phyloP scores from a whole-genome alignment of 106 monocot genomes.

The Amphibolis antarctica region DNA sequence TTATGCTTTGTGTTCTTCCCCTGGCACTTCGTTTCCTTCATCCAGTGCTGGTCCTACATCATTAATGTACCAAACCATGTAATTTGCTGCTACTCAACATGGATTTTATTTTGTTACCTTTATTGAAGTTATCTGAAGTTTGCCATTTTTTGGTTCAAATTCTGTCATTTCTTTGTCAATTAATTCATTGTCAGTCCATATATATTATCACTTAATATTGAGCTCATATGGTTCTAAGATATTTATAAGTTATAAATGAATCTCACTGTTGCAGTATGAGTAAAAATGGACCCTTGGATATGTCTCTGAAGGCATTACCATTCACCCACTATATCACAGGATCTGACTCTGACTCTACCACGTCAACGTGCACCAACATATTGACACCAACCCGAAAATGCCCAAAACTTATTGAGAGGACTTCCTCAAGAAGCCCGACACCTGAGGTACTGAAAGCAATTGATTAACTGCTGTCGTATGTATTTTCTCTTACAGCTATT shows the following conservation, averaged over 20 bases:
- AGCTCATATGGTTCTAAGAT: no score
- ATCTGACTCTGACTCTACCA: conserved; percentile 9
- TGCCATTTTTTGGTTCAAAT: no score
- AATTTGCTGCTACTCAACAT: no score
- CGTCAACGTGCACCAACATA: neutral
- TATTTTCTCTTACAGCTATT: neutral
- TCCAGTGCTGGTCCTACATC: no score
- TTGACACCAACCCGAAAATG: conserved; percentile 4
- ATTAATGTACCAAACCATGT: no score
- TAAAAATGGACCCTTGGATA: conserved; percentile 4
- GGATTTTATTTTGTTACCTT: no score
- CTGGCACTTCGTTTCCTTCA: no score
- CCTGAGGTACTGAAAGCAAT: conserved; percentile 5
- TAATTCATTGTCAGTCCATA: no score
- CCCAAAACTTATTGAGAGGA: conserved; percentile 7
- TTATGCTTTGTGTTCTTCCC: no score
- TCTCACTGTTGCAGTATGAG: neutral
- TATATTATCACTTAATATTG: no score
- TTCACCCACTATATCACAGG: neutral
- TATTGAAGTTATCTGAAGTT: no score
- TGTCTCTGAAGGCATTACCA: conserved; percentile 1
- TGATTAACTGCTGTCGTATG: neutral
- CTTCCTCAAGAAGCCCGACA: conserved; percentile 13
- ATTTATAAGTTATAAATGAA: neutral
- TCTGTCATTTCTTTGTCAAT: no score